Conservation (phyloP, 2,329 filamentous ascomycete species). For the Pyrenochaeta sp. region DNA sequence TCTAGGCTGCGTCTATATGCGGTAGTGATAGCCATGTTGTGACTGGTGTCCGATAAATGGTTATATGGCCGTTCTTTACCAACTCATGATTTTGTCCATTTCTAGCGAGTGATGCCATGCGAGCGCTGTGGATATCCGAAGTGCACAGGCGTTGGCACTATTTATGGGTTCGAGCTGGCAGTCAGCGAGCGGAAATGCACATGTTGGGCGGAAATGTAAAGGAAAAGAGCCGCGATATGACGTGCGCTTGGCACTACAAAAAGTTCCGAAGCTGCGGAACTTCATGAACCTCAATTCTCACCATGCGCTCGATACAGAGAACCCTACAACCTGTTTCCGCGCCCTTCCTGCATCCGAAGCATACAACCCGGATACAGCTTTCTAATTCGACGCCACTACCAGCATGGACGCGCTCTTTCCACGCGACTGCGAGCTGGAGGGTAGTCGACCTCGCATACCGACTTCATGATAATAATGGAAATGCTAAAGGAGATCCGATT, state of each 20-base stretch:
- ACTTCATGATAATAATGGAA: conserved; percentile 46
- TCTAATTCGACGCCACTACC: conserved; percentile 5
- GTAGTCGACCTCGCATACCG: conserved; percentile 45
- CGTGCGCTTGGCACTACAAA: conserved; percentile 9
- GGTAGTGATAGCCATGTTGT: background rate
- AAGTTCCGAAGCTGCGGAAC: conserved; percentile 4
- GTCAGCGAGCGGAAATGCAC: background rate
- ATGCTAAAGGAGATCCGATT: conserved; percentile 68
- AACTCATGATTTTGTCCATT: too few species aligned
- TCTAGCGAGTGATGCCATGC: too few species aligned
- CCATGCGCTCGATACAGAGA: conserved; percentile 21
- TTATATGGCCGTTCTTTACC: too few species aligned
- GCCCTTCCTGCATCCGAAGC: conserved; percentile 21
- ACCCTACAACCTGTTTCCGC: conserved; percentile 15
- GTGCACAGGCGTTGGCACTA: too few species aligned
- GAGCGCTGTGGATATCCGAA: too few species aligned
- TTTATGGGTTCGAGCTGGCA: too few species aligned
- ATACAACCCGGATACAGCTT: conserved; percentile 12
- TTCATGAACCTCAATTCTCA: conserved; percentile 5
- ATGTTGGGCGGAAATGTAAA: background rate
- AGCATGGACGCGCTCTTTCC: conserved; percentile 39
- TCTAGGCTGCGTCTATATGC: background rate
- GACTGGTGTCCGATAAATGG: too few species aligned
- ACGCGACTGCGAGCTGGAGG: conserved; percentile 32
- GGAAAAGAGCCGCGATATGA: conserved; percentile 2